Conservation (phyloP, 345 rosid genomes). For the Murraya koenigii region DNA sequence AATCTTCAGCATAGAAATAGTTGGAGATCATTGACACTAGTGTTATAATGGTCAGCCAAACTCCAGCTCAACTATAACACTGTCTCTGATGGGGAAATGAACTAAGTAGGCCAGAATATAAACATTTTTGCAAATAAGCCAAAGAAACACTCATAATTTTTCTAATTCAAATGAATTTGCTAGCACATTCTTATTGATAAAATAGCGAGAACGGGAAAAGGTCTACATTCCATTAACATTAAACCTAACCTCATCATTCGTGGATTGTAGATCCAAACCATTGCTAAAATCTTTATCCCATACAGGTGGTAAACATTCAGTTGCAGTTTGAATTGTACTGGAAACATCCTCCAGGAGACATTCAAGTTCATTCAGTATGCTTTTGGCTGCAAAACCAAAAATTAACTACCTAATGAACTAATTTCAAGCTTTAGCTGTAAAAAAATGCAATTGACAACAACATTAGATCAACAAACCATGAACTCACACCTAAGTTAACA, state of each 20-base stretch:
- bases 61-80: neutral
- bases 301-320: constrained; percentile 23
- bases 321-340: constrained; percentile 33
- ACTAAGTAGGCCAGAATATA: neutral
- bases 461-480: neutral
- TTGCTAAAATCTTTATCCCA: constrained; percentile 25
- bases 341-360: constrained; percentile 45
- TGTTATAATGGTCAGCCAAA: neutral
- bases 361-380: constrained; percentile 53
- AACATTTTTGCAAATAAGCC: neutral
- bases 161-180: neutral
- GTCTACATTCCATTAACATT: neutral
- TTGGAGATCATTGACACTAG: neutral
- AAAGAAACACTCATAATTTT: neutral
- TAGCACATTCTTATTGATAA: neutral
- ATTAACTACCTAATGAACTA: neutral
- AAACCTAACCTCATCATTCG: constrained; percentile 41
- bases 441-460: neutral
- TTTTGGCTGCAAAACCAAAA: constrained; percentile 44
- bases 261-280: constrained; percentile 26
- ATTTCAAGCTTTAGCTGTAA: neutral
- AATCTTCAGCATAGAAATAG: neutral
- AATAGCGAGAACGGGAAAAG: neutral
- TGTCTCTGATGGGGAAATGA: neutral
- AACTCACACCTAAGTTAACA: neutral